Conservation (phyloP, 2,329 filamentous ascomycete genomes). For the Boeremia exigua region DNA sequence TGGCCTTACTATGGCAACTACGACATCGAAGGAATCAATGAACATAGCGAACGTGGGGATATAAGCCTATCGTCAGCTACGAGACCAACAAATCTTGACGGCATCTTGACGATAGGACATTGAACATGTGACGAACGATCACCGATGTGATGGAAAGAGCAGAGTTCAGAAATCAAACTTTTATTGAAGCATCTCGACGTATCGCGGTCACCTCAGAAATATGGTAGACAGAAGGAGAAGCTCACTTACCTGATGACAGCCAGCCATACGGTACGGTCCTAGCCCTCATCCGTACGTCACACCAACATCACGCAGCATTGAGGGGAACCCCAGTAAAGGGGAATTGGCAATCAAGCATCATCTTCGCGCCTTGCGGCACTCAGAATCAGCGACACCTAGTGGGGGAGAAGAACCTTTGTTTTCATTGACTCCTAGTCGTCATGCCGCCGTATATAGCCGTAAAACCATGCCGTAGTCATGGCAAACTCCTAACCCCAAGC, state of each 20-base stretch:
- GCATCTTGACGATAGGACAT: no score
- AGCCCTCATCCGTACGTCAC: conserved; percentile 17
- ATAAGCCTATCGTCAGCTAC: no score
- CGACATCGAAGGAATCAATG: no score
- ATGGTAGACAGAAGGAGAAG: background rate
- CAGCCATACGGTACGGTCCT: conserved; percentile 20
- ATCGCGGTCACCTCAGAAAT: background rate
- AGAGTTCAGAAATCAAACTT: background rate
- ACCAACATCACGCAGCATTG: conserved; percentile 11
- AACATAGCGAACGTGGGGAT: no score
- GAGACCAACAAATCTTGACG: no score
- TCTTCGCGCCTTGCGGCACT: conserved; percentile 56
- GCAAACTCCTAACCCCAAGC: conserved; percentile 96
- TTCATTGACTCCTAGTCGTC: conserved; percentile 73
- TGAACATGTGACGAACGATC: background rate
- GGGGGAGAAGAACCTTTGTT: conserved; percentile 49
- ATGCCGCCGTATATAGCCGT: conserved; percentile 61
- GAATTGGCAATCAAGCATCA: conserved; percentile 90
- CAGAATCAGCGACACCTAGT: conserved; percentile 89
- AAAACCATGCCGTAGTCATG: conserved; percentile 93
- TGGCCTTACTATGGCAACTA: no score
- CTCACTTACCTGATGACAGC: conserved; percentile 19
- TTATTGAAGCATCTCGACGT: background rate
- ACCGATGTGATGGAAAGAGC: background rate
- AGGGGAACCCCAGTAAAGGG: conserved; percentile 21